phyloP scores from a whole-genome alignment of 2,329 filamentous ascomycete species.

The Phialophora expanda region DNA sequence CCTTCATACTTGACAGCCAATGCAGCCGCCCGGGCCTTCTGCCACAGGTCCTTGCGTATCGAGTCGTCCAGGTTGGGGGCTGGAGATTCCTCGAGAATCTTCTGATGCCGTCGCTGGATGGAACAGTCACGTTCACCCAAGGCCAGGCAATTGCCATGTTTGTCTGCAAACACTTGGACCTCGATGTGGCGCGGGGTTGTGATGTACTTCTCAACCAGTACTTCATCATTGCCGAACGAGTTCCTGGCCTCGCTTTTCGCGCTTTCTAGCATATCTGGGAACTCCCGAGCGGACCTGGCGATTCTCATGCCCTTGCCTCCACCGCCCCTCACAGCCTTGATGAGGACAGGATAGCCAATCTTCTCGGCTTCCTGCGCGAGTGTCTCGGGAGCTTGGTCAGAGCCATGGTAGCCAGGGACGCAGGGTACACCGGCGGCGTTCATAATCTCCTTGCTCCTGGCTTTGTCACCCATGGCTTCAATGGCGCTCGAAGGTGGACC shows the following conservation, averaged over 20 bases:
- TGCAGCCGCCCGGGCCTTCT: conserved; percentile 67
- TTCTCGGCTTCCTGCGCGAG: conserved; percentile 73
- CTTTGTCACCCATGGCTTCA: conserved; percentile 89
- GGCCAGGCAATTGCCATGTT: conserved; percentile 68
- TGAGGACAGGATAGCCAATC: conserved; percentile 68
- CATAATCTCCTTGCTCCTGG: conserved; percentile 95
- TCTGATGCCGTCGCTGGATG: conserved; percentile 69
- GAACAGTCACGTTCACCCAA: conserved; percentile 70
- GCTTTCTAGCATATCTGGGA: conserved; percentile 65
- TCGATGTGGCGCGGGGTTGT: conserved; percentile 70
- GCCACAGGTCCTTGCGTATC: conserved; percentile 68
- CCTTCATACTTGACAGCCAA: conserved; percentile 69
- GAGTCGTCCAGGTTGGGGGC: conserved; percentile 65
- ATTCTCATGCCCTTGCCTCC: conserved; percentile 74
- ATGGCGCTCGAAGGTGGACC: conserved; percentile 81
- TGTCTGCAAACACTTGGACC: conserved; percentile 70
- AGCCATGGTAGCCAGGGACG: conserved; percentile 92
- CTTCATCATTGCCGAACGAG: conserved; percentile 70
- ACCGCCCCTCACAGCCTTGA: conserved; percentile 69
- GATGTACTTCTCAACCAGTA: conserved; percentile 71
- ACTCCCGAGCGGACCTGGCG: conserved; percentile 62
- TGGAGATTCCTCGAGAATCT: conserved; percentile 69
- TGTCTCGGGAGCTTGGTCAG: conserved; percentile 71
- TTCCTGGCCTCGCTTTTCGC: conserved; percentile 68
- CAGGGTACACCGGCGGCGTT: conserved; percentile 91